Evolutionary conservation across 2,329 filamentous ascomycete species (phyloP), one percentile per base, ranked within the genome.

Genomic region (Blastomyces parvus): DNA sequence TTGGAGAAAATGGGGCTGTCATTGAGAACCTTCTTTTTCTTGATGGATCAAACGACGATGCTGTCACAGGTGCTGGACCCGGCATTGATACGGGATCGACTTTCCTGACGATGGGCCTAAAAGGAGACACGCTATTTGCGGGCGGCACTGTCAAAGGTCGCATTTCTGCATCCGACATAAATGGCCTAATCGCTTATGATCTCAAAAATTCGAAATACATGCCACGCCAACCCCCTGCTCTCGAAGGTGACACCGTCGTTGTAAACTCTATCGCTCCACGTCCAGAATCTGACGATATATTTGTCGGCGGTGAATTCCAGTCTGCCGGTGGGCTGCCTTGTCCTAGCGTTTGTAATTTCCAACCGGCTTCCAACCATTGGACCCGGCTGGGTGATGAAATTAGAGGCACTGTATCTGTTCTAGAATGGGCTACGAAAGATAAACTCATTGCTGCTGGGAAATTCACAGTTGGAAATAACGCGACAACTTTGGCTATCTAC

Each of bases 291-390:
- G 81, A 82, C 1, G 86, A 94, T 60, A 81, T 99, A 14, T 99
- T 89, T 71, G 88, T 99, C 40, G 93, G 88, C 46, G 94, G 94
- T 40, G 85, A 84, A 11, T 99, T 97, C 71, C 80, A 85, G n/a
- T 85, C 84, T 40, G 94, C 91, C 22, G 94, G 94, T 36, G 87
- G 88, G 4, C 82, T 97, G 38, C 86, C 85, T 52, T 99, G 94
- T 73, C 86, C 88, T 3, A 87, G 85, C 57, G 84, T 99, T 30
- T 99, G 94, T 76, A 80, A 88, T 64, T 96, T 89, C 77, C 86
- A 88, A 71, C 85, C 86, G 1, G 79, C 84, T 8, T 81, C 82
- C 4, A 83, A 82, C 17, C 88, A 92, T 70, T 99, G 93, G 93
- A 88, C 83, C 70, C 84, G 88, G 46, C 89, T 91, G 17, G 91